Conservation (phyloP, 148 eudicot genomes). For the Tetragonia tetragonoides region DNA sequence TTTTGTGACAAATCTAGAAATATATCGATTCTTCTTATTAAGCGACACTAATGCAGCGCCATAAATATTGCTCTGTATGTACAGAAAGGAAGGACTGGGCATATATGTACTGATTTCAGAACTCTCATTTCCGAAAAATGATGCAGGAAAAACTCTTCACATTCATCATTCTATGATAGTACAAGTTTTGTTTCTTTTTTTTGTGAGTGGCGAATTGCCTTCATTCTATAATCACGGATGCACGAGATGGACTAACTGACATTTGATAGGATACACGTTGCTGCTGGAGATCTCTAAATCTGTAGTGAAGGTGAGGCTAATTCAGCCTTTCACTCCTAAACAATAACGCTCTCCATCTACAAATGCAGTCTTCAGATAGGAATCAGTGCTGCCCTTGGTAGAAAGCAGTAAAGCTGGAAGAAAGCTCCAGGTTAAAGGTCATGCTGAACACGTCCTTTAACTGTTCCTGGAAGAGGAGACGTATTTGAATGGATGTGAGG, state of each 20-base stretch:
- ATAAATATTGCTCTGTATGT: no score
- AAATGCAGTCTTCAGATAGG: constrained; percentile 9
- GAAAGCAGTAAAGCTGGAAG: not conserved
- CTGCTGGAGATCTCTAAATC: not conserved
- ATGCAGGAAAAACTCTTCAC: not conserved
- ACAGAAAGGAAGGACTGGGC: not conserved
- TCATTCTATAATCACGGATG: not conserved
- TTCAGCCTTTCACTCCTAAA: constrained; percentile 9
- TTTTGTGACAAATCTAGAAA: no score
- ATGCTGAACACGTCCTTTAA: constrained; percentile 63
- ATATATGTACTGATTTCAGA: not conserved
- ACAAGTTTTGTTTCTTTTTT: not conserved
- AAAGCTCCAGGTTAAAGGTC: constrained; percentile 37
- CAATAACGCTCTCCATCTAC: constrained; percentile 10
- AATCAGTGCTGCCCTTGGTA: constrained; percentile 9
- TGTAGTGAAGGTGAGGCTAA: constrained; percentile 5
- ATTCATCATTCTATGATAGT: not conserved
- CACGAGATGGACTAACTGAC: no score
- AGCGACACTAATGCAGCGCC: no score
- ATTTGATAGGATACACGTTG: not conserved
- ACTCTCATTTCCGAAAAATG: not conserved
- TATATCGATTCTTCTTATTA: no score
- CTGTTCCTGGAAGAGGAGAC: constrained; percentile 68
- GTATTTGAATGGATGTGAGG: constrained; percentile 33
- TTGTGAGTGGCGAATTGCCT: not conserved